Conservation (phyloP, 805 yeast genomes). For the Suhomyces emberorum region DNA sequence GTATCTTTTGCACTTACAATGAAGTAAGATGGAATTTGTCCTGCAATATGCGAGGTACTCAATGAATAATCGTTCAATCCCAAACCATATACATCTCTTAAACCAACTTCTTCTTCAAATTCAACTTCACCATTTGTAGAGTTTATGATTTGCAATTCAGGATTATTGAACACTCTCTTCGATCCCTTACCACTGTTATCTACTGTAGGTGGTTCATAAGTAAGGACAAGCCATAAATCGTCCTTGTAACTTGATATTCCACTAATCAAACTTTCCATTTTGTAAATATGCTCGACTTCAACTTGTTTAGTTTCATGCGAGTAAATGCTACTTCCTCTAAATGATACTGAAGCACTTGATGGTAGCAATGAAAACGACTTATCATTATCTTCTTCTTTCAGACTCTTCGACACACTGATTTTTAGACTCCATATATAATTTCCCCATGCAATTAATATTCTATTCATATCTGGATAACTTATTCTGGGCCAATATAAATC, state of each 20-base stretch:
- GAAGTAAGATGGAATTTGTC: conserved; percentile 47
- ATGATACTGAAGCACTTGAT: conserved; percentile 52
- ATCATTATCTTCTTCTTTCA: neutral
- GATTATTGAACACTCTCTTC: conserved; percentile 41
- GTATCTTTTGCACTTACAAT: conserved; percentile 81
- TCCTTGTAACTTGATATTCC: conserved; percentile 78
- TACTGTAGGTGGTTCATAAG: conserved; percentile 43
- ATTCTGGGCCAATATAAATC: conserved; percentile 84
- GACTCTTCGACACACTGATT: conserved; percentile 23
- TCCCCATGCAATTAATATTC: conserved; percentile 81
- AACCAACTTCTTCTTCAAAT: conserved; percentile 73
- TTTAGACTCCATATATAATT: conserved; percentile 69
- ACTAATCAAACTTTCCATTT: conserved; percentile 54
- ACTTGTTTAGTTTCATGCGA: conserved; percentile 39
- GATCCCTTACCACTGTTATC: conserved; percentile 10
- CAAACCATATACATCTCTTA: conserved; percentile 53
- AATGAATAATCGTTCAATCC: conserved; percentile 82
- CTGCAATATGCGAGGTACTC: conserved; percentile 46
- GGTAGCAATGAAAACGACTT: conserved; percentile 37
- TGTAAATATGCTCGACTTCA: conserved; percentile 48
- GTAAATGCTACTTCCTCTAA: conserved; percentile 33
- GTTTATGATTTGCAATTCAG: conserved; percentile 73
- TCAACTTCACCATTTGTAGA: conserved; percentile 64
- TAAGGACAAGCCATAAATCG: conserved; percentile 61
- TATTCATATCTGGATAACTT: conserved; percentile 59